Percentiles rank a stretch among this genome's conserved stretches.
Evolutionary conservation across 768 basidiomycete genomes (phyloP).

Genomic region (Agaricus bisporus): DNA sequence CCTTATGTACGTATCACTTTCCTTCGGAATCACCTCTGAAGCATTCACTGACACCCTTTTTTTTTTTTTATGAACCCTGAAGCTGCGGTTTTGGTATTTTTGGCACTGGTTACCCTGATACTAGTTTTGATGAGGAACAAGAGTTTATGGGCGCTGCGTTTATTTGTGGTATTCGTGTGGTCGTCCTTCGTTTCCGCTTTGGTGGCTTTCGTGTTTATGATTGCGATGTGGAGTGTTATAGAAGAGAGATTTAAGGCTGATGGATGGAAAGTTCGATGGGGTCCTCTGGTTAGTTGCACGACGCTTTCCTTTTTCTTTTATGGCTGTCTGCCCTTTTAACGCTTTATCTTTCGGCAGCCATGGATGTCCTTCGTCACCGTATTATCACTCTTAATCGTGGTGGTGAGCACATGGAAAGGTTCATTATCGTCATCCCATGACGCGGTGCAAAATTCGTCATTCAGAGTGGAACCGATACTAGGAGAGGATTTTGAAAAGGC

Average conservation of each 20-base stretch:
- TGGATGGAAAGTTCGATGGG: constrained; percentile 28
- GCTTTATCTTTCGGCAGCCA: constrained; percentile 16
- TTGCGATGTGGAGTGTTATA: constrained; percentile 29
- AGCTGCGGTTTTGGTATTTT: constrained; percentile 25
- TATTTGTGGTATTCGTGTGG: constrained; percentile 23
- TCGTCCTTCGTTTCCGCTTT: constrained; percentile 23
- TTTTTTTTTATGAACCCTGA: not conserved
- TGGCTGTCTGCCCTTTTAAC: not conserved
- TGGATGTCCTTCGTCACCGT: constrained; percentile 30
- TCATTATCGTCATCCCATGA: not conserved
- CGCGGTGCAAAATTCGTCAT: not conserved
- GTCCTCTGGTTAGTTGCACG: constrained; percentile 26
- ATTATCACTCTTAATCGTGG: constrained; percentile 20
- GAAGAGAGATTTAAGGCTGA: constrained; percentile 24
- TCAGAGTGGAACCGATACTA: not conserved
- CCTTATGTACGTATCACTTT: constrained; percentile 21
- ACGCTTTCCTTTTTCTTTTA: not conserved
- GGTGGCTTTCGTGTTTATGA: constrained; percentile 31
- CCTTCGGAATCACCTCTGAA: not conserved
- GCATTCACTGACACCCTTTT: not conserved
- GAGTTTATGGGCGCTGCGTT: constrained; percentile 19
- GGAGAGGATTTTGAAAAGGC: not conserved
- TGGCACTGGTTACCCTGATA: constrained; percentile 24
- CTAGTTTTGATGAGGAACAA: constrained; percentile 18
- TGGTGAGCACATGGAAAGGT: not conserved